These are phyloP conservation scores for Skeletonema marinoi DNA, from an alignment of 108 stramenopile genomes.

Conservation along the genomic window DNA sequence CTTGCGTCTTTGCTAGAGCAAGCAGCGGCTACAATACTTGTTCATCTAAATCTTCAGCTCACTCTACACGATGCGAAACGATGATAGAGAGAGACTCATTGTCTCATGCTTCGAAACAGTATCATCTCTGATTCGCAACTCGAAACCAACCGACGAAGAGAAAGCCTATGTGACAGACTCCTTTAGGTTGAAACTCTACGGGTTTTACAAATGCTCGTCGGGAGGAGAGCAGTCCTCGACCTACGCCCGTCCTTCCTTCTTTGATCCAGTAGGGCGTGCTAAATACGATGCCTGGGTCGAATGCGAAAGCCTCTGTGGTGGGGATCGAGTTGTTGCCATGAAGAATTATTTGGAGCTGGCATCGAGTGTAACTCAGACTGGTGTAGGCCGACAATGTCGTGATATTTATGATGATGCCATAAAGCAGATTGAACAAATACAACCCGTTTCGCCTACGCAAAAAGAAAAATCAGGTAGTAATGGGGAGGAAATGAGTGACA, in stretches of 20 bases:
- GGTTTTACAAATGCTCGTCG: slow-evolving; percentile 26
- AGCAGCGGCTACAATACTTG: too few relatives aligned
- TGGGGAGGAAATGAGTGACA: neutral
- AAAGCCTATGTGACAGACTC: slow-evolving; percentile 3
- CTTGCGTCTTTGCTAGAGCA: too few relatives aligned
- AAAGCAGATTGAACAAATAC: neutral
- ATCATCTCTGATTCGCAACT: slow-evolving; percentile 12
- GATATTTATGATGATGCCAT: neutral
- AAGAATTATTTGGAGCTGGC: neutral
- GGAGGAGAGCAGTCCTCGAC: neutral
- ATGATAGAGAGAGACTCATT: slow-evolving; percentile 1
- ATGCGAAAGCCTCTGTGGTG: slow-evolving; percentile 8
- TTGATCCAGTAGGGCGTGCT: slow-evolving; percentile 47
- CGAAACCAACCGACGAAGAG: slow-evolving; percentile 4
- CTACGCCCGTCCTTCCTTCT: slow-evolving; percentile 33
- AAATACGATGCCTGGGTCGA: slow-evolving; percentile 45
- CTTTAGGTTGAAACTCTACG: slow-evolving; percentile 28
- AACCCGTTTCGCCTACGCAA: neutral
- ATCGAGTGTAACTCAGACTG: slow-evolving; percentile 2
- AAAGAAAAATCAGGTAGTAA: neutral
- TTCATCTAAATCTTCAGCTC: too few relatives aligned
- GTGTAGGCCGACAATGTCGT: slow-evolving; percentile 1
- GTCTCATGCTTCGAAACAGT: slow-evolving; percentile 1
- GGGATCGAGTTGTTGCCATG: slow-evolving; percentile 17
- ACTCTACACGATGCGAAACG: neutral